Evolutionary conservation across 2,329 filamentous ascomycete species (phyloP).

Genomic region (Colletotrichum zoysiae): DNA sequence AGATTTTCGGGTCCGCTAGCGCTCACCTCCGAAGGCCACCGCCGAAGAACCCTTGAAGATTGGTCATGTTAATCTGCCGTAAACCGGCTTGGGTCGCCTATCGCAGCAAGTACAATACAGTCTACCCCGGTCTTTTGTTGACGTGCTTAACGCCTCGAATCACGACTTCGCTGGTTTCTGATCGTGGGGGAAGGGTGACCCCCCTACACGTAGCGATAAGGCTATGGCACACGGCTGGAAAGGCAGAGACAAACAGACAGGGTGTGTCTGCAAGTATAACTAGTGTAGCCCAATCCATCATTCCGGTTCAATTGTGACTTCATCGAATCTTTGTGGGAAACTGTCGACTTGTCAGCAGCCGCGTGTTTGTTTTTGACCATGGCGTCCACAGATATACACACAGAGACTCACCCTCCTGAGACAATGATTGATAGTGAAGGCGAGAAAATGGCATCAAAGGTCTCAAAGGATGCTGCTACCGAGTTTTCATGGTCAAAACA

Average conservation of each 20-base stretch:
- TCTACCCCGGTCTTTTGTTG: not conserved
- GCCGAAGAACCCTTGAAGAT: not conserved
- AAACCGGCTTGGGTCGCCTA: not conserved
- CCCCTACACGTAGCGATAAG: not conserved
- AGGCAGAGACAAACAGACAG: not conserved
- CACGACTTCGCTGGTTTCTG: slow-evolving; percentile 3
- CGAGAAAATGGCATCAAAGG: not conserved
- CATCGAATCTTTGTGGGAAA: not conserved
- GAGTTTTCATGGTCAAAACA: slow-evolving; percentile 3
- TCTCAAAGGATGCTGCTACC: not conserved
- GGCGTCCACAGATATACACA: not conserved
- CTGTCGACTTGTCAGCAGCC: not conserved
- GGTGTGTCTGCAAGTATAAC: not conserved
- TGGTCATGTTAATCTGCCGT: not conserved
- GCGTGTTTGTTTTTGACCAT: not conserved
- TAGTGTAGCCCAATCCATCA: not conserved
- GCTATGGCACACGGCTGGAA: not conserved
- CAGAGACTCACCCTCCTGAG: not conserved
- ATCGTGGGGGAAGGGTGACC: not conserved
- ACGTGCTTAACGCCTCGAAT: slow-evolving; percentile 5
- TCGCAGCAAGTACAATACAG: not conserved
- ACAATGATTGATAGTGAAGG: not conserved
- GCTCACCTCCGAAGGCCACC: slow-evolving; percentile 28
- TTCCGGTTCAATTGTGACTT: not conserved
- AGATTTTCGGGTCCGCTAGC: slow-evolving; percentile 3